A percentile compares a stretch with the other conserved stretches of the same genome.
Evolutionary conservation across 1,284 basidiomycete genomes (phyloP).

Genomic region (Ceratobasidium papillatum): DNA sequence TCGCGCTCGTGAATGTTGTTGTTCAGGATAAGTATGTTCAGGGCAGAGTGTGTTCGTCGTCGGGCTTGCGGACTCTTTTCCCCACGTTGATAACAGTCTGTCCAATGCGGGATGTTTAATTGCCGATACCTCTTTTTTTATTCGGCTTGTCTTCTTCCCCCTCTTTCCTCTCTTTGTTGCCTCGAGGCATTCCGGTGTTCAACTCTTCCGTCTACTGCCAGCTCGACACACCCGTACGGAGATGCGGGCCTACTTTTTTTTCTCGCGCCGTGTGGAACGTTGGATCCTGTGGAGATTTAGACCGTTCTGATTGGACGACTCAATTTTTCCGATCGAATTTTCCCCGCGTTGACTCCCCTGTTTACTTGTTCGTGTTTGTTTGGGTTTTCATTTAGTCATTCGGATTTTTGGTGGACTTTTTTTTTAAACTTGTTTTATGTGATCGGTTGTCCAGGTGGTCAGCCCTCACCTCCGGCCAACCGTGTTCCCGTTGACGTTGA

Average conservation of each 20-base stretch:
- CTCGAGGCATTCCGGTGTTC: slow-evolving; percentile 2
- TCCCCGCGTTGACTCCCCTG: neutral
- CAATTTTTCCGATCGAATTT: slow-evolving; percentile 3
- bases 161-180: neutral
- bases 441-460: neutral
- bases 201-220: neutral
- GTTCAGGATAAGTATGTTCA: too few species aligned
- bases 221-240: too few species aligned
- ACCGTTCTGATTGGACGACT: neutral
- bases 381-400: neutral
- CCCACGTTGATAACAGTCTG: slow-evolving; percentile 5
- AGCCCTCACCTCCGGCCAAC: neutral
- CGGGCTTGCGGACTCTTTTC: neutral
- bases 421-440: neutral
- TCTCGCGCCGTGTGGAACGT: neutral
- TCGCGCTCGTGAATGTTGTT: neutral
- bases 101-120: neutral
- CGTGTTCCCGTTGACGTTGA: too few species aligned
- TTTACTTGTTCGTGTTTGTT: neutral
- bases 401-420: too few species aligned
- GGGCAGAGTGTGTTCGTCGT: neutral
- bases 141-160: neutral
- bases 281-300: neutral
- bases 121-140: neutral
- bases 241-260: neutral